phyloP scores from a whole-genome alignment of 192 early-diverging fungal species.

The Podila epigama region DNA sequence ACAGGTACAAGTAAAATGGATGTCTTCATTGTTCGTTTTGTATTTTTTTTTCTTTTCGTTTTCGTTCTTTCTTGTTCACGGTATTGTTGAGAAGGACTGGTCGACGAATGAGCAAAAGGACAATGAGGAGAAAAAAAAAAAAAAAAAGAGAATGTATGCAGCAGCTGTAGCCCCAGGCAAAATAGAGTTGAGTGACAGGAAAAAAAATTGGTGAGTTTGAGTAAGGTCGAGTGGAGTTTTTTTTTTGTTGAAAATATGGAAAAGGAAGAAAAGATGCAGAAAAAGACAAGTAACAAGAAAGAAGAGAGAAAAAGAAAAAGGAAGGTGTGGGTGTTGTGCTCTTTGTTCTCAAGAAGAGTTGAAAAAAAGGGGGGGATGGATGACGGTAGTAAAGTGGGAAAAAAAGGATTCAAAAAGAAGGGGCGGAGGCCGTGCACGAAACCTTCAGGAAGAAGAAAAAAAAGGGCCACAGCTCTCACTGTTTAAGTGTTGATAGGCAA shows the following conservation, averaged over 20 bases:
- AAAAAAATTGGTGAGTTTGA: background rate
- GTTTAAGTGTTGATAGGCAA: background rate
- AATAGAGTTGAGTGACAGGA: background rate
- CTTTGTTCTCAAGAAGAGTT: background rate
- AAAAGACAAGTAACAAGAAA: background rate
- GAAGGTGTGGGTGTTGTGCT: background rate
- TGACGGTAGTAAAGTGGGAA: no score
- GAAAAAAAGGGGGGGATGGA: background rate
- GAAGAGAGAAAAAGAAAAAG: background rate
- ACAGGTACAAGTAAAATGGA: conserved; percentile 10
- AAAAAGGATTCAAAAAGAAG: no score
- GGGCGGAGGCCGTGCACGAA: background rate
- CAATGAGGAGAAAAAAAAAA: background rate
- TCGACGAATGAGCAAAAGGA: background rate
- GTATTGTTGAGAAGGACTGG: background rate
- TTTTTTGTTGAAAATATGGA: background rate
- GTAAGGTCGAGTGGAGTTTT: background rate
- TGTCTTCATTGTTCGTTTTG: conserved; percentile 8
- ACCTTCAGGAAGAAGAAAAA: background rate
- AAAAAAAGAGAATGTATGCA: background rate
- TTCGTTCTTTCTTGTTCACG: background rate
- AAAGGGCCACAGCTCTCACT: background rate
- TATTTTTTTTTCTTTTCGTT: background rate
- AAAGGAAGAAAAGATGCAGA: background rate
- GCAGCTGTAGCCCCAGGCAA: background rate